Conservation (phyloP, 306 rosid species). For the Gynostemma pentaphyllum region DNA sequence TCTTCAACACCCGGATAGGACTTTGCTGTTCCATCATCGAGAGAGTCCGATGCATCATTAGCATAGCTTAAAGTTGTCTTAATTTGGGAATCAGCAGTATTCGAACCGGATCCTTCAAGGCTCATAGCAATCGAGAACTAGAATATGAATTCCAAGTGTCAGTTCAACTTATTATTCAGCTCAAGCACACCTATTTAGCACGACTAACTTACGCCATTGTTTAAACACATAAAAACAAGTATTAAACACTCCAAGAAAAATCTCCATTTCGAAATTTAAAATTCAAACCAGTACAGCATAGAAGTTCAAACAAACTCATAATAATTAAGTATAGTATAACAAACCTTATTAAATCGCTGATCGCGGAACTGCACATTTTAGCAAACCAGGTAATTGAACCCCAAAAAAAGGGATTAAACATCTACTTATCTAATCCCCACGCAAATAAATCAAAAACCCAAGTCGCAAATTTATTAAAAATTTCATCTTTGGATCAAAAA, state of each 20-base stretch:
- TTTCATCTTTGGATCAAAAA: neutral
- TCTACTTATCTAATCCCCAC: too few relatives aligned
- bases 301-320: neutral
- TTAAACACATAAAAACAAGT: neutral
- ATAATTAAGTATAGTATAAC: too few relatives aligned
- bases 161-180: neutral
- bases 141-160: slow-evolving; percentile 12
- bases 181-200: neutral
- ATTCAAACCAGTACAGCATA: neutral
- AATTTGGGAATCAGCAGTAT: slow-evolving; percentile 28
- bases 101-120: slow-evolving; percentile 39
- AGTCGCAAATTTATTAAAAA: too few relatives aligned
- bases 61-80: slow-evolving; percentile 29
- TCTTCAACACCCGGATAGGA: slow-evolving; percentile 22
- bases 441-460: too few relatives aligned
- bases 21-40: slow-evolving; percentile 25
- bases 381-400: neutral
- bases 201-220: neutral
- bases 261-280: neutral
- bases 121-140: slow-evolving; percentile 44
- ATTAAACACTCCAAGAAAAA: neutral
- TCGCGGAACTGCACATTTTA: neutral
- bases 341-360: neutral
- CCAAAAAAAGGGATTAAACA: too few relatives aligned
- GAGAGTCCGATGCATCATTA: slow-evolving; percentile 27